Conservation (phyloP, 2,329 filamentous ascomycete species). For the Xylariaceae sp. region DNA sequence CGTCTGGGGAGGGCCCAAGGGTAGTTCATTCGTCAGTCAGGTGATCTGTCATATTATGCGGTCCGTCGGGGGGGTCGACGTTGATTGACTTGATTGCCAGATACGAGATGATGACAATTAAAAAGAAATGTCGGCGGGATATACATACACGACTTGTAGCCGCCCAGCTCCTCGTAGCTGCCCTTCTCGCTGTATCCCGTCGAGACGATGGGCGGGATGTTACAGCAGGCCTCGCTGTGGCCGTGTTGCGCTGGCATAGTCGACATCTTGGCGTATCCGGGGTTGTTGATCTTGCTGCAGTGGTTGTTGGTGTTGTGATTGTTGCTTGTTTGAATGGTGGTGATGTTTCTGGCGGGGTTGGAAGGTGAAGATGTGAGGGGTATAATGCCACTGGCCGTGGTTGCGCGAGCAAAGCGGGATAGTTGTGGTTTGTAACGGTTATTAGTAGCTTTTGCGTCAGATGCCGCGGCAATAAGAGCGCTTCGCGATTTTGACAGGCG, state of each 20-base stretch:
- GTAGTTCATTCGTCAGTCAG: neutral
- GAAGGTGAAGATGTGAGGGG: slow-evolving; percentile 6
- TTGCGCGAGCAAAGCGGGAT: slow-evolving; percentile 9
- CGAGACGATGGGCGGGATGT: slow-evolving; percentile 52
- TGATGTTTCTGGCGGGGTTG: slow-evolving; percentile 14
- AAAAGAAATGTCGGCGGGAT: neutral
- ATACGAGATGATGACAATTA: neutral
- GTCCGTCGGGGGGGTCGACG: neutral
- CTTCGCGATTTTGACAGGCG: slow-evolving; percentile 13
- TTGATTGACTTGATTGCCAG: neutral
- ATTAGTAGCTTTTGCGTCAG: slow-evolving; percentile 14
- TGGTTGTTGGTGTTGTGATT: slow-evolving; percentile 11
- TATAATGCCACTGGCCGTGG: slow-evolving; percentile 9
- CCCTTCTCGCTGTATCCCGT: slow-evolving; percentile 53
- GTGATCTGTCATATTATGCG: neutral
- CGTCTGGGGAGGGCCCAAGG: slow-evolving; percentile 37
- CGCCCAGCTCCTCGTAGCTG: slow-evolving; percentile 51
- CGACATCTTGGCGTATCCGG: slow-evolving; percentile 37
- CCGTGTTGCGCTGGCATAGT: slow-evolving; percentile 47
- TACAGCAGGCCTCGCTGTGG: slow-evolving; percentile 53
- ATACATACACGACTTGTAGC: slow-evolving; percentile 47
- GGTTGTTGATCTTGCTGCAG: too few species aligned
- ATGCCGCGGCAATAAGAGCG: slow-evolving; percentile 14
- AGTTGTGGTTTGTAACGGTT: slow-evolving; percentile 10
- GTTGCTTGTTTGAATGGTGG: slow-evolving; percentile 10